phyloP scores from a whole-genome alignment of 805 yeast species.

The Kodamaea leandrae region DNA sequence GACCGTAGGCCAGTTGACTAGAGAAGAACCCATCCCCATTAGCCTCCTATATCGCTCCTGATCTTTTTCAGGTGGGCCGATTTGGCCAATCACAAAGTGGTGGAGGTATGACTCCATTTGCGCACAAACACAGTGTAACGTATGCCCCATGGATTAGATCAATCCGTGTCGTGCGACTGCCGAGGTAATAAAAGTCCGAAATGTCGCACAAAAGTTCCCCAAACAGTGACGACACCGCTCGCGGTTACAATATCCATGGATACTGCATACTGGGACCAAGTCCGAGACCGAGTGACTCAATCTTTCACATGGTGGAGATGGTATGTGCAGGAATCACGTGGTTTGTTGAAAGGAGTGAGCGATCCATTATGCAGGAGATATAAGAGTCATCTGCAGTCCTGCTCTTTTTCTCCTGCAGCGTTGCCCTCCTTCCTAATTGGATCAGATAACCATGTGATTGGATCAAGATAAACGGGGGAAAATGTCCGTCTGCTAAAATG shows the following conservation, averaged over 20 bases:
- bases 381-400: too few relatives aligned
- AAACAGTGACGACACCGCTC: conserved; percentile 1
- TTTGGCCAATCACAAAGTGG: too few relatives aligned
- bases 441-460: neutral
- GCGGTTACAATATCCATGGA: neutral
- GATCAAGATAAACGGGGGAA: conserved; percentile 1
- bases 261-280: conserved; percentile 6
- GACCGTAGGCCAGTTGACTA: too few relatives aligned
- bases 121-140: too few relatives aligned
- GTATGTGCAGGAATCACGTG: too few relatives aligned
- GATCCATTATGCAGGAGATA: too few relatives aligned
- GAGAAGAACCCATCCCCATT: too few relatives aligned
- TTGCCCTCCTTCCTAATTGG: too few relatives aligned
- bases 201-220: neutral
- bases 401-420: too few relatives aligned
- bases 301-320: neutral
- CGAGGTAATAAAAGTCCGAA: conserved; percentile 4
- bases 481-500: neutral
- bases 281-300: conserved; percentile 13
- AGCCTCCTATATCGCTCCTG: too few relatives aligned
- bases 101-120: neutral
- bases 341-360: too few relatives aligned
- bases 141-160: neutral
- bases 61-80: too few relatives aligned
- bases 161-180: neutral